Conservation (phyloP, 768 basidiomycete species). For the Suillus americanus region DNA sequence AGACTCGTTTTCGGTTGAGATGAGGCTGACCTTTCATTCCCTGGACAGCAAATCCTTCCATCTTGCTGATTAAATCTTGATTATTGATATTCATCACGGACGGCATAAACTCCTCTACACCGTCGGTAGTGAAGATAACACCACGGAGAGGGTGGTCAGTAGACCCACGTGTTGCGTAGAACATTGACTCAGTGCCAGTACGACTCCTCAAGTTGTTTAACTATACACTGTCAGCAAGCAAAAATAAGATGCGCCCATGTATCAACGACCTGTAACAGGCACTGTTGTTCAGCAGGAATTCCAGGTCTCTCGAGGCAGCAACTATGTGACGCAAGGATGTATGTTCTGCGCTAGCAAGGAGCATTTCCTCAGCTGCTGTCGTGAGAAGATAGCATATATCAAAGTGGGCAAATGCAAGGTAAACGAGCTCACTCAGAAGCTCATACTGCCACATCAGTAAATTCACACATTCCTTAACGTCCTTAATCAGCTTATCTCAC, state of each 20-base stretch:
- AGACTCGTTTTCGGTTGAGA: constrained; percentile 4
- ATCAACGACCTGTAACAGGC: too few relatives aligned
- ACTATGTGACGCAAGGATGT: too few relatives aligned
- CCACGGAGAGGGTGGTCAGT: neutral
- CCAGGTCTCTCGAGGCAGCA: too few relatives aligned
- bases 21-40: constrained; percentile 12
- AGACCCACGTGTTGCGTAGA: neutral
- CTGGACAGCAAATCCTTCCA: constrained; percentile 14
- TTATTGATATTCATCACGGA: constrained; percentile 8
- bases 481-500: too few relatives aligned
- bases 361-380: too few relatives aligned
- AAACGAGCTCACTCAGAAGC: too few relatives aligned
- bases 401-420: too few relatives aligned
- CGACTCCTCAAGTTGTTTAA: neutral
- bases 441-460: too few relatives aligned
- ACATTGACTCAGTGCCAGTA: neutral
- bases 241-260: neutral
- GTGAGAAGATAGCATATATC: too few relatives aligned
- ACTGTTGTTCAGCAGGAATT: too few relatives aligned
- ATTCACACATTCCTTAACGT: too few relatives aligned
- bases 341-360: too few relatives aligned
- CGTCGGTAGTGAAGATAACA: neutral
- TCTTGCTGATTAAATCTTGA: constrained; percentile 11
- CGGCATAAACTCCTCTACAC: neutral
- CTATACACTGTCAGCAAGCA: neutral